Percentiles rank a stretch among this genome's conserved stretches.
Evolutionary conservation across 768 basidiomycete species (phyloP).

Genomic region (Auriscalpium vulgare): DNA sequence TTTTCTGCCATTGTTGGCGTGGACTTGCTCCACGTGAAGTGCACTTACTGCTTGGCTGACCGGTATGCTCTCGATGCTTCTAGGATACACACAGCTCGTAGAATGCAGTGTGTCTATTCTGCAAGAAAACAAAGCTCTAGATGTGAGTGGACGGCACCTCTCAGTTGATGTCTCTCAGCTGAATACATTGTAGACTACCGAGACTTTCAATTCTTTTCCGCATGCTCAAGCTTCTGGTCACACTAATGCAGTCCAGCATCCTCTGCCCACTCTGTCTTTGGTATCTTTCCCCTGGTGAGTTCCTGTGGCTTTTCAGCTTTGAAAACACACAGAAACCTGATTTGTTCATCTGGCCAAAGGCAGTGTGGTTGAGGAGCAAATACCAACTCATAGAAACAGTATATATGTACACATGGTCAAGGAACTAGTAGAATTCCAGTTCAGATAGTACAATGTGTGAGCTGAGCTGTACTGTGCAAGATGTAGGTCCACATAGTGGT

Average conservation of each 20-base stretch:
- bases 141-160: constrained; percentile 37
- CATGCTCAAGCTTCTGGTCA: constrained; percentile 32
- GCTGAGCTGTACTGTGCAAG: too few relatives aligned
- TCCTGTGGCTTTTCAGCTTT: constrained; percentile 63
- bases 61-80: background rate
- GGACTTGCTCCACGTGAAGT: constrained; percentile 79
- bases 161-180: background rate
- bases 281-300: constrained; percentile 68
- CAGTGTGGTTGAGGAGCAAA: constrained; percentile 58
- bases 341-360: constrained; percentile 54
- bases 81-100: constrained; percentile 70
- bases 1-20: constrained; percentile 48
- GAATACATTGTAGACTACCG: constrained; percentile 40
- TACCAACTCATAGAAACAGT: constrained; percentile 75
- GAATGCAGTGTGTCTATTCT: constrained; percentile 74
- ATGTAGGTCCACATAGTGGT: too few relatives aligned
- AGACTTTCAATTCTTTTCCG: constrained; percentile 49
- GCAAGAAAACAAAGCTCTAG: constrained; percentile 57
- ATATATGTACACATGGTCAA: constrained; percentile 71
- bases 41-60: background rate
- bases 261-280: constrained; percentile 53
- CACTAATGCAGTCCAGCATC: constrained; percentile 38
- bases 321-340: constrained; percentile 18
- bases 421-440: constrained; percentile 54
- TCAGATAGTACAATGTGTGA: constrained; percentile 10